Evolutionary conservation across 306 rosid genomes (phyloP).

Genomic region (Oemleria cerasiformis): DNA sequence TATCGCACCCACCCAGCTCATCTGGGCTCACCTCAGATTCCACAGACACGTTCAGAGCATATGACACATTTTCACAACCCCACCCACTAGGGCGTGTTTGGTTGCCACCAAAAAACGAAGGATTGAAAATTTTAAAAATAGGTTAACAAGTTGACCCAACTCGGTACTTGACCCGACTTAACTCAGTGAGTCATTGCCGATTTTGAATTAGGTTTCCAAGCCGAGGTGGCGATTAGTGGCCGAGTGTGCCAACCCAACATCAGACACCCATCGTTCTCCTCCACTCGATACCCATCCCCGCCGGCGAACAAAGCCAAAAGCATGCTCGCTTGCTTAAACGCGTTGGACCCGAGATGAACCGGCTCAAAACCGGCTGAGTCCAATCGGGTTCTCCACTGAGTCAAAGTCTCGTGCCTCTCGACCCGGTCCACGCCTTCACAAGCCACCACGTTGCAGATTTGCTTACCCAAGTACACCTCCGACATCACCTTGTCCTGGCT

Average conservation of each 20-base stretch:
- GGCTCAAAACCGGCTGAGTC: conserved; percentile 55
- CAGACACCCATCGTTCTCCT: conserved; percentile 71
- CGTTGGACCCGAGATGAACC: conserved; percentile 82
- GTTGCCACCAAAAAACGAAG: background rate
- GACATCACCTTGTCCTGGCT: conserved; percentile 66
- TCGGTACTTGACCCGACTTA: conserved; percentile 38
- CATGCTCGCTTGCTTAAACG: conserved; percentile 91
- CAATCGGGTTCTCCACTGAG: conserved; percentile 72
- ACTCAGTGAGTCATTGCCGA: conserved; percentile 48
- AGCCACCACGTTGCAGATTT: conserved; percentile 86
- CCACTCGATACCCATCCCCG: conserved; percentile 86
- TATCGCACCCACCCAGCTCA: conserved; percentile 31
- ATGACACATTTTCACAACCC: conserved; percentile 30
- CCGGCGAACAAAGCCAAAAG: conserved; percentile 62
- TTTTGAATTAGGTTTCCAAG: conserved; percentile 58
- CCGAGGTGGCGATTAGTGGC: conserved; percentile 84
- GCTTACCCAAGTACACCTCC: conserved; percentile 83
- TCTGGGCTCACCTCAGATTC: conserved; percentile 34
- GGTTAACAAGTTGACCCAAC: conserved; percentile 1
- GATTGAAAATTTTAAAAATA: background rate
- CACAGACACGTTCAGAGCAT: background rate
- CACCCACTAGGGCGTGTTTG: conserved; percentile 28
- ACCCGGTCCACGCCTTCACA: conserved; percentile 84
- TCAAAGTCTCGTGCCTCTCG: conserved; percentile 75
- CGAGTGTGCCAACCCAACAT: conserved; percentile 91